These are phyloP conservation scores for Trametes sp. DNA, from an alignment of 1,284 basidiomycete genomes.

Conservation along the genomic window DNA sequence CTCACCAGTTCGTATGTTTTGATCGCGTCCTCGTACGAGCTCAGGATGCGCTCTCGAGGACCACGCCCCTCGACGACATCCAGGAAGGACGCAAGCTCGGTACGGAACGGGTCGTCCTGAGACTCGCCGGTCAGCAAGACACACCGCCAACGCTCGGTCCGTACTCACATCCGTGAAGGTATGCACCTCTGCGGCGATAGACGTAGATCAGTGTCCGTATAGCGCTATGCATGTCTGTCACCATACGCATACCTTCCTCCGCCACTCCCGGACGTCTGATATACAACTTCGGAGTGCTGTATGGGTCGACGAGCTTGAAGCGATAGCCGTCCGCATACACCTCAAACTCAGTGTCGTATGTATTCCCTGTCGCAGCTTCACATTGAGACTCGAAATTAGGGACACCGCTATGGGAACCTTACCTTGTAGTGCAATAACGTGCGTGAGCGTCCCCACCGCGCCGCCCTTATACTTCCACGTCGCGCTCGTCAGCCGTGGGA, in stretches of 20 bases:
- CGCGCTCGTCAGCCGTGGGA: conserved; percentile 44
- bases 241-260: conserved; percentile 29
- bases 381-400: not conserved
- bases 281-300: conserved; percentile 43
- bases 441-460: conserved; percentile 59
- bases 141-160: no score
- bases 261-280: conserved; percentile 45
- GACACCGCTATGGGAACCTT: conserved; percentile 14
- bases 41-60: conserved; percentile 25
- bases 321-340: conserved; percentile 59
- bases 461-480: conserved; percentile 59
- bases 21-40: conserved; percentile 37
- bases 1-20: conserved; percentile 38
- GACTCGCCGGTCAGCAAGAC: no score
- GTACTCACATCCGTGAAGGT: conserved; percentile 17
- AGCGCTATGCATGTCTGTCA: no score
- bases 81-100: conserved; percentile 48
- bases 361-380: conserved; percentile 29
- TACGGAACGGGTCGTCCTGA: conserved; percentile 49
- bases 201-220: not conserved
- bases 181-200: conserved; percentile 15
- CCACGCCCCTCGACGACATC: conserved; percentile 38
- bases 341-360: conserved; percentile 56
- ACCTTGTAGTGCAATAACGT: conserved; percentile 62
- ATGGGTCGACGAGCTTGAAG: conserved; percentile 47